Conservation (phyloP, 441 rosid genomes). For the Populus tomentosa region DNA sequence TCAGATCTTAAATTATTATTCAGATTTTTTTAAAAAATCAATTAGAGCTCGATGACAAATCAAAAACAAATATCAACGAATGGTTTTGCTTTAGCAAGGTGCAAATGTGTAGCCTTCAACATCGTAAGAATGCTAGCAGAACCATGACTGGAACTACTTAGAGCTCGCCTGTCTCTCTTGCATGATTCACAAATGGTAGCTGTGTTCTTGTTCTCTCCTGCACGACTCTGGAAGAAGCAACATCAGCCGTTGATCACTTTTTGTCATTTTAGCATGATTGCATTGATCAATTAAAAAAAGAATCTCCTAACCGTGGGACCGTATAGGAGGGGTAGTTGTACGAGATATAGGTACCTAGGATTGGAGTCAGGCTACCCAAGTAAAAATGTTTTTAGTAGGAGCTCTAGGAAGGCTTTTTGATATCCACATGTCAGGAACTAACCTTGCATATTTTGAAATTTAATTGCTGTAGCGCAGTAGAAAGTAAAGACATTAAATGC, state of each 20-base stretch:
- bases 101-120: background rate
- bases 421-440: background rate
- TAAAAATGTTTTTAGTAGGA: background rate
- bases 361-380: background rate
- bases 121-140: background rate
- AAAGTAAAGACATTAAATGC: constrained; percentile 1
- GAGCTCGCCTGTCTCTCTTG: background rate
- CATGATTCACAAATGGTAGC: background rate
- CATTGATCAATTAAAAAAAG: background rate
- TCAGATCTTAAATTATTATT: background rate
- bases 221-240: background rate
- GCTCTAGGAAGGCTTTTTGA: background rate
- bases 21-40: background rate
- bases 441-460: background rate
- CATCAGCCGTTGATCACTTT: background rate
- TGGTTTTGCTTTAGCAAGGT: background rate
- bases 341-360: constrained; percentile 2
- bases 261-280: constrained; percentile 1
- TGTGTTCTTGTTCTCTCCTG: background rate
- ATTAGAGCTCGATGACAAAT: background rate
- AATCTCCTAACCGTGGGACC: background rate
- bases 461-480: constrained; percentile 4
- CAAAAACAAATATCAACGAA: no score
- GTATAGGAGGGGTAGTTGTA: background rate
- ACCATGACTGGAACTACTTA: background rate